Base-by-base conservation (phyloP, 2,329 filamentous ascomycete genomes). In the Phoma herbarum region DNA sequence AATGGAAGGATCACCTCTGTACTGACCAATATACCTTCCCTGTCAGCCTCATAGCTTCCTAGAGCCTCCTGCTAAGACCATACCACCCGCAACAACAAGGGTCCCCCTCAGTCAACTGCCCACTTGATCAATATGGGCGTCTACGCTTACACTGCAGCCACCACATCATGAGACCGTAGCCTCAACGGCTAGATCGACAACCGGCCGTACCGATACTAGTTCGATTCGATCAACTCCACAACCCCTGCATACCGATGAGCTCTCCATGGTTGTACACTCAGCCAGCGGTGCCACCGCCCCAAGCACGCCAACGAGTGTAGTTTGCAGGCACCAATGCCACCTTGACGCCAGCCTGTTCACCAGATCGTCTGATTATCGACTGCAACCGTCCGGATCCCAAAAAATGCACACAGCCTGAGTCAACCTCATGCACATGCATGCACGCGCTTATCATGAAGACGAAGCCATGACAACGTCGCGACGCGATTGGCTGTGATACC, bases 401-500 rank as follows among this genome's bases (percentile, higher is more conserved):
- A 5, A n/a, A 2, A 16, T 7, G 31, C 4, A 16, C 31, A 6
- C 14, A 16, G n/a, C n/a, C n/a, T n/a, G n/a, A n/a, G n/a, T n/a
- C n/a, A n/a, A n/a, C n/a, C n/a, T n/a, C n/a, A n/a, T n/a, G n/a
- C 6, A 7, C 5, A 18, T n/a, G 31, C 6, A 18, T n/a, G 16
- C 16, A 35, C 31, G 5, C 31, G 31, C 16, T 35, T n/a, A 35
- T 35, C 31, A 35, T 35, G n/a, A 6, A 4, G 16, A 35, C 31
- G 16, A 5, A 35, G 31, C 31, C 31, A 35, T n/a, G 31, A n/a
- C 31, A 35, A 35, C 8, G 16, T n/a, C 5, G 10, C 35, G 7
- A 46, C 20, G 50, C 49, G 49, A 52, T 52, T 52, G 50, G 50
- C 23, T 23, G 31, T n/a, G 8, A 8, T 9, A 26, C 12, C 14